Conservation (phyloP, 805 yeast genomes). For the Candida anglica region DNA sequence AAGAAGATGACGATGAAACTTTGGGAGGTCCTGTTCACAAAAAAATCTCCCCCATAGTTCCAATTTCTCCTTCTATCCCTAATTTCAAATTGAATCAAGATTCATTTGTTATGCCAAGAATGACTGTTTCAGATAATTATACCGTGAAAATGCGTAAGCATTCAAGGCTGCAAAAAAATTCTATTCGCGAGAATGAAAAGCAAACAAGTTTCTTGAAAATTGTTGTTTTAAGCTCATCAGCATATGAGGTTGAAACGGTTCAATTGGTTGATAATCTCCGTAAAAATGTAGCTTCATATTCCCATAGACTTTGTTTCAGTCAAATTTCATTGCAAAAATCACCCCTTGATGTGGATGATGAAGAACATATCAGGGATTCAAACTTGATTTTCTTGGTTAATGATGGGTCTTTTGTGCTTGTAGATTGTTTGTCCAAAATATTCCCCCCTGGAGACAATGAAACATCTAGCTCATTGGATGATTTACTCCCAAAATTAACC, state of each 20-base stretch:
- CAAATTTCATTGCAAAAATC: too few relatives aligned
- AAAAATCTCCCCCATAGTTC: too few relatives aligned
- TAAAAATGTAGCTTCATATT: too few relatives aligned
- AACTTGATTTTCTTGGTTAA: conserved; percentile 32
- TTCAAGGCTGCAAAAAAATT: too few relatives aligned
- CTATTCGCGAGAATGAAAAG: too few relatives aligned
- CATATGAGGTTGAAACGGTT: background rate
- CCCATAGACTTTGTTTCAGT: too few relatives aligned
- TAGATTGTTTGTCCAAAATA: conserved; percentile 18
- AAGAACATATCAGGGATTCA: conserved; percentile 16
- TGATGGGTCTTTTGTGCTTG: conserved; percentile 31
- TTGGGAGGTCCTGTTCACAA: conserved; percentile 9
- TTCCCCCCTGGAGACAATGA: conserved; percentile 7
- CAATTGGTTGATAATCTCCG: background rate
- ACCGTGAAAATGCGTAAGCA: background rate
- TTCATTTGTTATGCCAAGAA: conserved; percentile 36
- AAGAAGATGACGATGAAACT: conserved; percentile 21
- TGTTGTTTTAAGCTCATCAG: background rate
- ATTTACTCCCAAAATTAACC: conserved; percentile 22
- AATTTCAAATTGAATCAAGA: conserved; percentile 4
- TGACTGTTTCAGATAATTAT: conserved; percentile 19
- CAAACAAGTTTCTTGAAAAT: background rate
- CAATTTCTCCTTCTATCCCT: conserved; percentile 1
- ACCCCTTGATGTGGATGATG: background rate
- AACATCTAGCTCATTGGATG: conserved; percentile 3